These are phyloP conservation scores for Dactylis glomerata DNA, from an alignment of 176 grass and related monocot genomes.

Conservation along the genomic window DNA sequence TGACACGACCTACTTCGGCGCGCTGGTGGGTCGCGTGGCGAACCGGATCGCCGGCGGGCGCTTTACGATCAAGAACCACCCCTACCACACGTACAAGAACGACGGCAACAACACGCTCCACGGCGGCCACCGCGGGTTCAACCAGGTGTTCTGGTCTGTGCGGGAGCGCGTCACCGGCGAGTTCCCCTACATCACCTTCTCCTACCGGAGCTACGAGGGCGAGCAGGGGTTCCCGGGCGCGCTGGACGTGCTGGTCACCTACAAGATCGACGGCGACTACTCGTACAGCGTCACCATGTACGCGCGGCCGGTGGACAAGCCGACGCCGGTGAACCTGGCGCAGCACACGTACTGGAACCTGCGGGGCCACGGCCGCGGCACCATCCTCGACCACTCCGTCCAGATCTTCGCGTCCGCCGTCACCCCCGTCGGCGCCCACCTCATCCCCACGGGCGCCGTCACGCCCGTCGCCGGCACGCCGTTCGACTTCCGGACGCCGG, in stretches of 20 bases:
- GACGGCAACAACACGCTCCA: constrained; percentile 78
- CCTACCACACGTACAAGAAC: constrained; percentile 59
- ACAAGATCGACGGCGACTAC: constrained; percentile 75
- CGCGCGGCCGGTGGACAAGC: constrained; percentile 50
- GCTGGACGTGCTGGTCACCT: constrained; percentile 74
- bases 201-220: constrained; percentile 85
- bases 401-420: constrained; percentile 51
- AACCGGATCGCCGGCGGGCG: constrained; percentile 74
- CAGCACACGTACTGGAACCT: constrained; percentile 98
- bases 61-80: constrained; percentile 44
- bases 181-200: constrained; percentile 86
- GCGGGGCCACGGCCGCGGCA: constrained; percentile 48
- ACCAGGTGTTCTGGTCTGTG: constrained; percentile 71
- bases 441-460: constrained; percentile 73
- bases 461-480: constrained; percentile 56
- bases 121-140: constrained; percentile 89
- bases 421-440: constrained; percentile 51
- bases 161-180: constrained; percentile 56
- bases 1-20: constrained; percentile 80
- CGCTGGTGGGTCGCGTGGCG: constrained; percentile 76
- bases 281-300: constrained; percentile 72
- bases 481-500: constrained; percentile 52
- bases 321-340: constrained; percentile 72
- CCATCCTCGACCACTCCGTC: constrained; percentile 51
- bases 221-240: constrained; percentile 84